A percentile compares a stretch with the other conserved stretches of the same genome.
phyloP scores from a whole-genome alignment of 768 basidiomycete genomes.

The Tricholoma sp. region DNA sequence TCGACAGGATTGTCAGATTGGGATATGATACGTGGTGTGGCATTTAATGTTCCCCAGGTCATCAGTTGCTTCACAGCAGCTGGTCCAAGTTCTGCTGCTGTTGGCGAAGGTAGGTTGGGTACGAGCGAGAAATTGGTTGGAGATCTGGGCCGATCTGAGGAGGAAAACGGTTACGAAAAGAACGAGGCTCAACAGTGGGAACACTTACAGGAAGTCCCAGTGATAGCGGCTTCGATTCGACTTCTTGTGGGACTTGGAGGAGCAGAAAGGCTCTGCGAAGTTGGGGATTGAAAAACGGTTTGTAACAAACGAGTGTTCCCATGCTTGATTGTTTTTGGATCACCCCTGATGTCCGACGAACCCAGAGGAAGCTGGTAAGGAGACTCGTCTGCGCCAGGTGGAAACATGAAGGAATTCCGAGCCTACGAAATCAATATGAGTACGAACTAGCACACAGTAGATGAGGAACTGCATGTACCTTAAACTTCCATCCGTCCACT shows the following conservation, averaged over 20 bases:
- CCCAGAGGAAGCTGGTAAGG: slow-evolving; percentile 39
- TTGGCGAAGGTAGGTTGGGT: slow-evolving; percentile 82
- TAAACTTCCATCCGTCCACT: slow-evolving; percentile 82
- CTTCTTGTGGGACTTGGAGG: slow-evolving; percentile 90
- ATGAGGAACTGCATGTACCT: slow-evolving; percentile 34
- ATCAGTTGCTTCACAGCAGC: slow-evolving; percentile 86
- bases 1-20: slow-evolving; percentile 50
- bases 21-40: slow-evolving; percentile 85
- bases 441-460: neutral
- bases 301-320: slow-evolving; percentile 76
- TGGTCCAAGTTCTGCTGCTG: slow-evolving; percentile 75
- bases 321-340: slow-evolving; percentile 67
- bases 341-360: slow-evolving; percentile 20
- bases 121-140: slow-evolving; percentile 70
- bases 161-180: slow-evolving; percentile 6
- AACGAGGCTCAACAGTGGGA: neutral
- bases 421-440: slow-evolving; percentile 42
- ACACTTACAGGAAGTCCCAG: slow-evolving; percentile 81
- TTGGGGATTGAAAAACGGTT: slow-evolving; percentile 49
- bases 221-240: slow-evolving; percentile 87
- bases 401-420: slow-evolving; percentile 93
- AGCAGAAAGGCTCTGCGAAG: slow-evolving; percentile 40
- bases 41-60: slow-evolving; percentile 94
- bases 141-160: slow-evolving; percentile 57
- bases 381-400: slow-evolving; percentile 84